Evolutionary conservation across 208 protist species (phyloP), one percentile per base, ranked within the genome.

Genomic region (Borovskyia barvae): DNA sequence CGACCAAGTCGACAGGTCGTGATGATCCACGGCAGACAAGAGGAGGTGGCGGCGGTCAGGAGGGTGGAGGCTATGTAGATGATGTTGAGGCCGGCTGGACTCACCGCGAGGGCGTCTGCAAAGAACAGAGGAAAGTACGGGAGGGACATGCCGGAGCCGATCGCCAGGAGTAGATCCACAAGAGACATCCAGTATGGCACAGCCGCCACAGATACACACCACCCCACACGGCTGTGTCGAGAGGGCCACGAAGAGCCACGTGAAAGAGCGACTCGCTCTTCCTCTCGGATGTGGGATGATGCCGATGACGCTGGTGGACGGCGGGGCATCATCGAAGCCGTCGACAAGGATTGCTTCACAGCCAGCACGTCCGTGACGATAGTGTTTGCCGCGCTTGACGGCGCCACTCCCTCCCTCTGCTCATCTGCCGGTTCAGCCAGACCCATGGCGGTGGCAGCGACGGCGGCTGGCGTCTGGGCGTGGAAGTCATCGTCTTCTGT

Each of bases 61-160:
- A 30, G 28, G 2, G 70, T 80, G 35, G 74, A 66, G 22, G 39
- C 25, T 50, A 84, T 60, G 48, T 77, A 79, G 20, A 67, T 56
- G 25, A 11, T 45, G 61, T 77, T 68, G 30, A 84, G 30, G 6
- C 45, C 48, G n/a, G 54, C 55, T 14, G 77, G 80, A 4, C 28
- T 58, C 20, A 79, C 50, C 20, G 9, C 12, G 48, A 48, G 41
- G 0, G 58, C 56, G 14, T 53, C 37, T 20, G 63, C 56, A 6
- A 87, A 78, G 66, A 79, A 87, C 7, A 74, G 47, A 5, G 80
- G 32, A 22, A 87, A 54, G 51, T 72, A 87, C 7, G 60, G 73
- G 25, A 84, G 47, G 7, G 77, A 82, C 76, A 84, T 80, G 26
- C 77, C 80, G 15, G 66, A 72, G 30, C 80, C 80, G 35, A 84